These are phyloP conservation scores for Micractinium sp. DNA, from an alignment of 139 green algal genomes.

Conservation along the genomic window DNA sequence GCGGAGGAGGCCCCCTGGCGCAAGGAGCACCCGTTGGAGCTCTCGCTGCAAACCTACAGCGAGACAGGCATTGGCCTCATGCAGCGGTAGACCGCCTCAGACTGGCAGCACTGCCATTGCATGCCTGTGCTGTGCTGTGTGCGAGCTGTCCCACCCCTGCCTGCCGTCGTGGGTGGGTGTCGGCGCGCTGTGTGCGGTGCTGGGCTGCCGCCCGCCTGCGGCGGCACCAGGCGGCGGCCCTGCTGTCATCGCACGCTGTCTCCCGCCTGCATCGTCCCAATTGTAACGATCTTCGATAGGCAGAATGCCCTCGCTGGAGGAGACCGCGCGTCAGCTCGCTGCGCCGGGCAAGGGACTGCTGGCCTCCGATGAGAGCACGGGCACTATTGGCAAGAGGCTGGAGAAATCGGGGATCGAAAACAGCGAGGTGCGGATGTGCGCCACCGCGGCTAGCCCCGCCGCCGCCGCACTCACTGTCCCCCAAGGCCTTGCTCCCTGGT, in stretches of 20 bases:
- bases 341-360: constrained; percentile 79
- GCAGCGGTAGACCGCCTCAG: not conserved
- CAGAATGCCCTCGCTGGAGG: not conserved
- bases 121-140: no score
- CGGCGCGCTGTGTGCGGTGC: no score
- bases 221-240: no score
- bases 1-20: not conserved
- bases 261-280: not conserved
- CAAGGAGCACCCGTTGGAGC: not conserved
- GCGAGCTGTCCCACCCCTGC: no score
- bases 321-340: constrained; percentile 26
- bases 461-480: not conserved
- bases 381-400: constrained; percentile 87
- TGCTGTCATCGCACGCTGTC: no score
- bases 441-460: not conserved
- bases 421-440: constrained; percentile 44
- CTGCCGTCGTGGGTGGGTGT: no score
- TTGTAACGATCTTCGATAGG: not conserved
- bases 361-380: constrained; percentile 81
- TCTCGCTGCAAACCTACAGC: not conserved
- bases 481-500: not conserved
- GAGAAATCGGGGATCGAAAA: constrained; percentile 58
- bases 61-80: not conserved
- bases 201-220: no score
- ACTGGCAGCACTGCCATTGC: no score